Percentiles rank a stretch among this genome's conserved stretches.
These are phyloP conservation scores for Cladosporium cucumerinum DNA, from an alignment of 2,329 filamentous ascomycete species.

Conservation along the genomic window DNA sequence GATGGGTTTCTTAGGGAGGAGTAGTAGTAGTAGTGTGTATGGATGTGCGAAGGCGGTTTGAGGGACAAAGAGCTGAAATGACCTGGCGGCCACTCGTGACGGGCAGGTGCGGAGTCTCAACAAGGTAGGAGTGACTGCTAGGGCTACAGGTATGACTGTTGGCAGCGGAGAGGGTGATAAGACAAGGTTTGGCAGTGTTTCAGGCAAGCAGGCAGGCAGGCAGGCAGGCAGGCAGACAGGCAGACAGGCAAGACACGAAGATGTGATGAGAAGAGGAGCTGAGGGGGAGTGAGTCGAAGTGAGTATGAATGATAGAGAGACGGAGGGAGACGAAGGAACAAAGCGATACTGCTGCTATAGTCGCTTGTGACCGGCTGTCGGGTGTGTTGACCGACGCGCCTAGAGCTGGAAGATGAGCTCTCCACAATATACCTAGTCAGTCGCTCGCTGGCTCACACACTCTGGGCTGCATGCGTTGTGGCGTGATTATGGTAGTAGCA, in stretches of 20 bases:
- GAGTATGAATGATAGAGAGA: not conserved
- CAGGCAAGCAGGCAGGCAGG: not conserved
- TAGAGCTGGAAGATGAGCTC: not conserved
- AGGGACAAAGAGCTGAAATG: constrained; percentile 13
- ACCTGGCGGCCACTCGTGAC: constrained; percentile 10
- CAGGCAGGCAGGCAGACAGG: not conserved
- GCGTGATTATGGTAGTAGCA: not conserved
- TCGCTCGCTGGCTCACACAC: too few relatives aligned
- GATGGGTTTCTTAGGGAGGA: not conserved
- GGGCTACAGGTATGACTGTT: not conserved
- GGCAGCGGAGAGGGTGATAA: constrained; percentile 8
- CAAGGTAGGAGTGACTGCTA: constrained; percentile 9
- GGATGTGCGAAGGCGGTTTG: not conserved
- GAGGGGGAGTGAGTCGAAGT: constrained; percentile 1
- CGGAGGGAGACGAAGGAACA: not conserved
- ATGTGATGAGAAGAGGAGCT: constrained; percentile 1
- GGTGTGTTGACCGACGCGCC: not conserved
- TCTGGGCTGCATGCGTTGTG: not conserved
- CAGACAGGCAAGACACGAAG: not conserved
- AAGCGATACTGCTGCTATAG: not conserved
- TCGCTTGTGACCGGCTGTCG: not conserved
- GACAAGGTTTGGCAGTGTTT: constrained; percentile 11
- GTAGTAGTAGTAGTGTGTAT: not conserved
- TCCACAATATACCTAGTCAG: not conserved
- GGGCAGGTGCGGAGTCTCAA: constrained; percentile 14